Conservation (phyloP, 306 rosid genomes). For the Fragaria nilgerrensis region DNA sequence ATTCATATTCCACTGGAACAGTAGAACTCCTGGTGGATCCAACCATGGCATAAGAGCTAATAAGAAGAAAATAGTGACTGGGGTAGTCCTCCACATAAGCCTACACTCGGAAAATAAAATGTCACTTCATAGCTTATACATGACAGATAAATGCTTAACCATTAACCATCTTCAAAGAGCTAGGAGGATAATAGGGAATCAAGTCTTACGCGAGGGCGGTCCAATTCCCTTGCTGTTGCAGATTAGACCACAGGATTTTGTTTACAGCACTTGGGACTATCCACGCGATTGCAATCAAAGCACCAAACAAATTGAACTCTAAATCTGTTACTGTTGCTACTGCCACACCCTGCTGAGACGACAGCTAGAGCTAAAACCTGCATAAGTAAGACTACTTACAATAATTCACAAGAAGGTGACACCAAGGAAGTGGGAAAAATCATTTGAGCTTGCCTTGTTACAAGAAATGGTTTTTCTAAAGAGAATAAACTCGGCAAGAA, state of each 20-base stretch:
- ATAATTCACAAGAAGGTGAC: neutral
- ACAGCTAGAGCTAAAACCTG: constrained; percentile 73
- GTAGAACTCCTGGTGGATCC: constrained; percentile 90
- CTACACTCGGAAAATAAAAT: constrained; percentile 37
- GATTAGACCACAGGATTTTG: constrained; percentile 80
- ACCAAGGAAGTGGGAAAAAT: neutral
- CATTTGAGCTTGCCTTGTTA: constrained; percentile 47
- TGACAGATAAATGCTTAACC: neutral
- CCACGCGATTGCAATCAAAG: constrained; percentile 66
- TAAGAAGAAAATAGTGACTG: constrained; percentile 73
- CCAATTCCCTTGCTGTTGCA: constrained; percentile 87
- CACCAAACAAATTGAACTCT: constrained; percentile 83
- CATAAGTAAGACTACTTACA: constrained; percentile 18
- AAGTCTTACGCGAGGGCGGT: constrained; percentile 81
- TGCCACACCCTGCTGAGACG: constrained; percentile 80
- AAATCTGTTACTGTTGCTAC: constrained; percentile 87
- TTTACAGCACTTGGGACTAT: constrained; percentile 87
- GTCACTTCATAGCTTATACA: neutral
- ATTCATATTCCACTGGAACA: constrained; percentile 70
- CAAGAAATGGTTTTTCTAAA: constrained; percentile 56
- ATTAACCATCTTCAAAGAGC: neutral
- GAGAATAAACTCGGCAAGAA: constrained; percentile 76
- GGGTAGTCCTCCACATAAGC: constrained; percentile 95
- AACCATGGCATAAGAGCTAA: constrained; percentile 92
- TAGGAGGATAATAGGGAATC: neutral